These are phyloP conservation scores for Ophiocordyceps robertsii DNA, from an alignment of 2,329 filamentous ascomycete genomes.

Conservation along the genomic window DNA sequence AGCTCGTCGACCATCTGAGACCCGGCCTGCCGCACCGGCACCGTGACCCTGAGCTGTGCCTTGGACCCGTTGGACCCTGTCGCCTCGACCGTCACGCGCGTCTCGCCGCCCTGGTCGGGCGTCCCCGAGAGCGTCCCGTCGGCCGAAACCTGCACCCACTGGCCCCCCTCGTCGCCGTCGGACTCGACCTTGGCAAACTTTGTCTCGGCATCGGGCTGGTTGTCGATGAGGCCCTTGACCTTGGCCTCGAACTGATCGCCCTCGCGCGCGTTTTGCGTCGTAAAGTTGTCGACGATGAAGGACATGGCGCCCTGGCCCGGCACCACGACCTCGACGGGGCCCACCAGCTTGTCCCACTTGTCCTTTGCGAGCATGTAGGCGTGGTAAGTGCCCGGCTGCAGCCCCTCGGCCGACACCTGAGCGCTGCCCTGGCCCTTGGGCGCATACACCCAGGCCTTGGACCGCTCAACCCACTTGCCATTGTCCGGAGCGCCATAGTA, in stretches of 20 bases:
- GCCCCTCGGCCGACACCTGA: slow-evolving; percentile 8
- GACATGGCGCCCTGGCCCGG: slow-evolving; percentile 8
- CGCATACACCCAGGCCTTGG: slow-evolving; percentile 21
- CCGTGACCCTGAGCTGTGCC: slow-evolving; percentile 13
- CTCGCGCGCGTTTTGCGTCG: slow-evolving; percentile 21
- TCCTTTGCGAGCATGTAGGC: slow-evolving; percentile 22
- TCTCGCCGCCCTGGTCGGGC: slow-evolving; percentile 10
- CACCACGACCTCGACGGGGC: slow-evolving; percentile 16
- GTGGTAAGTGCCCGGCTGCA: slow-evolving; percentile 18
- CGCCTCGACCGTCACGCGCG: slow-evolving; percentile 14
- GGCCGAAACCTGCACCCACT: slow-evolving; percentile 18
- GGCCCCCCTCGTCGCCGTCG: slow-evolving; percentile 2
- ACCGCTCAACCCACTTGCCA: slow-evolving; percentile 11
- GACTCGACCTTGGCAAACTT: slow-evolving; percentile 12
- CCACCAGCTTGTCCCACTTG: slow-evolving; percentile 21
- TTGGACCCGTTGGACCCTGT: slow-evolving; percentile 11
- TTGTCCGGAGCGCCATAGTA: slow-evolving; percentile 20
- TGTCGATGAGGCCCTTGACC: slow-evolving; percentile 18
- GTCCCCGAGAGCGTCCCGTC: slow-evolving; percentile 22
- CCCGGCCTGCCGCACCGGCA: slow-evolving; percentile 15
- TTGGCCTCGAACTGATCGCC: slow-evolving; percentile 18
- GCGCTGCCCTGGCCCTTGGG: slow-evolving; percentile 13
- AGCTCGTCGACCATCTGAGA: slow-evolving; percentile 18
- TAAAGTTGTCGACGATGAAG: slow-evolving; percentile 17
- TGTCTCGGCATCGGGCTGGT: slow-evolving; percentile 8